A percentile compares a stretch with the other conserved stretches of the same genome.
phyloP scores from a whole-genome alignment of 2,329 filamentous ascomycete species.

The Alternaria metachromatica region DNA sequence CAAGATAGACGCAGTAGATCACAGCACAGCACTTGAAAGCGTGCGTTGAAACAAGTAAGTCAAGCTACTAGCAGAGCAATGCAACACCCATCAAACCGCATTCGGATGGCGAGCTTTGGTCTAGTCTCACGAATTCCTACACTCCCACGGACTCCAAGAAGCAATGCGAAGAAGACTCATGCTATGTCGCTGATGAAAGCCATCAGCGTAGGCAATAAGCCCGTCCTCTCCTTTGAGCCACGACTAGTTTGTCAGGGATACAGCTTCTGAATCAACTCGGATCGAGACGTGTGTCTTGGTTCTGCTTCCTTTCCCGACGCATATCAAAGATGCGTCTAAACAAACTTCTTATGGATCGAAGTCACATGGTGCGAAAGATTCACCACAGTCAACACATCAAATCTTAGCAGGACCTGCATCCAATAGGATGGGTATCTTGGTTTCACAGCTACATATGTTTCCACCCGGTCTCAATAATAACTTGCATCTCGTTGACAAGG shows the following conservation, averaged over 20 bases:
- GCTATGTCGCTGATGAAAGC: background rate
- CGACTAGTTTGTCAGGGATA: background rate
- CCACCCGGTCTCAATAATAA: constrained; percentile 46
- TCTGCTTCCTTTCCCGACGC: background rate
- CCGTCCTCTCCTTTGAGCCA: background rate
- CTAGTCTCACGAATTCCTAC: background rate
- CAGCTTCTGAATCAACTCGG: background rate
- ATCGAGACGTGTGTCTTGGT: background rate
- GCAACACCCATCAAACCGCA: background rate
- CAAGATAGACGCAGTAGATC: background rate
- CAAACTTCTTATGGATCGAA: background rate
- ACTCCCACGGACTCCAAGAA: background rate
- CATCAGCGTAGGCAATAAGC: background rate
- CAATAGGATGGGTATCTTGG: background rate
- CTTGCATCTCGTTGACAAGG: constrained; percentile 50
- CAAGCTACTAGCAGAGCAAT: background rate
- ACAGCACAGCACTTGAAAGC: background rate
- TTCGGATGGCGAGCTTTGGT: background rate
- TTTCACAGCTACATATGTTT: constrained; percentile 37
- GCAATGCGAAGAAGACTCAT: background rate
- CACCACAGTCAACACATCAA: background rate
- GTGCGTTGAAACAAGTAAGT: background rate
- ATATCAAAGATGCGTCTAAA: background rate
- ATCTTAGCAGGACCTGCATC: background rate
- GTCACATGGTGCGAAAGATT: background rate